These are phyloP conservation scores for Venturia aucupariae DNA, from an alignment of 2,329 filamentous ascomycete genomes.

Conservation along the genomic window DNA sequence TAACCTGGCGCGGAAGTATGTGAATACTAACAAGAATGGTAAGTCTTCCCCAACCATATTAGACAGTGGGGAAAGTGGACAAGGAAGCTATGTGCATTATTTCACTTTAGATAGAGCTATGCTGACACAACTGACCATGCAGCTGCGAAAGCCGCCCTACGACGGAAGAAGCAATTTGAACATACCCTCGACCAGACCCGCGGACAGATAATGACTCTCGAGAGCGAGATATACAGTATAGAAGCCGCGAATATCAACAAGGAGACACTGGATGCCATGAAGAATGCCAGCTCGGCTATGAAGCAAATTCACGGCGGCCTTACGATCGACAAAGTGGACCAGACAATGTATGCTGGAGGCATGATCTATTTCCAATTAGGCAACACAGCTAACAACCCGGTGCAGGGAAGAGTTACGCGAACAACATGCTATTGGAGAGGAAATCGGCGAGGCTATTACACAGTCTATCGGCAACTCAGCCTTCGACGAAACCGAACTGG, in stretches of 20 bases:
- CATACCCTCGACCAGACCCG: conserved; percentile 84
- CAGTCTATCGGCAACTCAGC: conserved; percentile 55
- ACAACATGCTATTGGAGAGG: conserved; percentile 85
- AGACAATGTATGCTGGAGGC: conserved; percentile 68
- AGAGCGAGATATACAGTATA: conserved; percentile 93
- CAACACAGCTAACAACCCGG: not conserved
- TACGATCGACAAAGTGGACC: conserved; percentile 88
- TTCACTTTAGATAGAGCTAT: not conserved
- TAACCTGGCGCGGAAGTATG: conserved; percentile 76
- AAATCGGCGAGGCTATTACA: conserved; percentile 81
- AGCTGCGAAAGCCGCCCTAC: conserved; percentile 85
- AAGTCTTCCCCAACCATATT: conserved; percentile 29
- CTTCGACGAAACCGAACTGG: conserved; percentile 80
- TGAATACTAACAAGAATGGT: conserved; percentile 87
- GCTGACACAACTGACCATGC: not conserved
- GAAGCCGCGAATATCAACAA: conserved; percentile 98
- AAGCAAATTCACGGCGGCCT: conserved; percentile 83
- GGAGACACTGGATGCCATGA: conserved; percentile 90
- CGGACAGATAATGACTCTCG: conserved; percentile 81
- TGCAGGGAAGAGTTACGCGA: conserved; percentile 79
- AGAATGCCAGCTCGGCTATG: conserved; percentile 84
- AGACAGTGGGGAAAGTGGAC: not conserved
- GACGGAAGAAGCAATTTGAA: conserved; percentile 91
- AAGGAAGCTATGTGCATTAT: not conserved
- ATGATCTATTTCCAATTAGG: not conserved